Base-by-base conservation (phyloP, 23 red algal species). In the Cyanidium caldarium region DNA sequence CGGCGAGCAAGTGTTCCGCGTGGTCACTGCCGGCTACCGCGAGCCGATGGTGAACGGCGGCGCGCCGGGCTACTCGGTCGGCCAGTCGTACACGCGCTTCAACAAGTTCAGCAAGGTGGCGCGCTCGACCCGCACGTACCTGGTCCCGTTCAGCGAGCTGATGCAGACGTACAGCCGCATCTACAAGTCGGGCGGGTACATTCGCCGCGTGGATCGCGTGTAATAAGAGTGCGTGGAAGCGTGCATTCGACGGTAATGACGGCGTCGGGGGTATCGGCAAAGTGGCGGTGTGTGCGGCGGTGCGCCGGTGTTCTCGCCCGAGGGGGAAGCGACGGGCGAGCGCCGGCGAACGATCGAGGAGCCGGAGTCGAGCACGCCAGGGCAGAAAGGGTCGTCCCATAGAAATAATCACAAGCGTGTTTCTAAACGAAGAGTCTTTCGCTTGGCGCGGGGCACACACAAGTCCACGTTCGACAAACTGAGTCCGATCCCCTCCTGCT, bases 81-180 rank as follows among this genome's bases (percentile, higher is more conserved):
- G 51, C 23, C 19, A 28, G 23, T 12, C 51, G 7, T 61, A 61
- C 23, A 12, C 13, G 10, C 51, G 51, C 23, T 28, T 28, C n/a
- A 61, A 61, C 51, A 61, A 61, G 51, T 61, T 14, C 23, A 61
- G 51, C 51, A 21, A 16, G n/a, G 23, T 61, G 10, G 51, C 51
- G 10, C 51, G 51, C 23, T 61, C 51, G 21, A 16, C 19, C 7
- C 51, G 51, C 51, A 61, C 51, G 13, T 61, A 61, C 21, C 23
- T 61, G 21, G 51, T 61, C 3, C 51, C 51, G 31, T 28, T 61
- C n/a, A 61, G 51, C 51, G 51, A 61, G 23, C 51, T 61, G 51
- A 61, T 28, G n/a, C 19, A 12, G 3, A 61, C 51, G n/a, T 28
- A 28, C 51, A 61, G n/a, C 21, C 51, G 51, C 51, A 61, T 61